Percentiles rank a stretch among this genome's conserved stretches.
phyloP scores from a whole-genome alignment of 371 early-diverging fungal genomes.

The Mortierella sp. region DNA sequence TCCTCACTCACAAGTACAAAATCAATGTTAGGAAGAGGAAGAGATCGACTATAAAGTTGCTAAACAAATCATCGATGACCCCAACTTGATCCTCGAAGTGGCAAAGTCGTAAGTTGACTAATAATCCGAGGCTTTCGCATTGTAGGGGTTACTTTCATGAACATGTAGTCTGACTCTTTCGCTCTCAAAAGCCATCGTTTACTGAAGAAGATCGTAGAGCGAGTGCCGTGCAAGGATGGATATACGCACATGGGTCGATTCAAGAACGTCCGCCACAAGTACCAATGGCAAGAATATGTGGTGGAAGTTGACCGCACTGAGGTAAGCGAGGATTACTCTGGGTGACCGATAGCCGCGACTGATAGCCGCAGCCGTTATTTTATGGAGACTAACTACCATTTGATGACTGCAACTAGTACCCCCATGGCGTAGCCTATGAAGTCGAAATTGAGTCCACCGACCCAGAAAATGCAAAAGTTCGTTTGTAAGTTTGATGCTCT shows the following conservation, averaged over 20 bases:
- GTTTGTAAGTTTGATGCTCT: conserved; percentile 21
- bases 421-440: conserved; percentile 48
- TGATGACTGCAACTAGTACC: conserved; percentile 24
- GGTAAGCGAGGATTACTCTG: conserved; percentile 18
- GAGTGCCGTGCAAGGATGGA: conserved; percentile 40
- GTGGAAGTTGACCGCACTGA: conserved; percentile 51
- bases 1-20: neutral
- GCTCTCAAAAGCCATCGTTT: conserved; percentile 32
- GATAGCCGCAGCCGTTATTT: neutral
- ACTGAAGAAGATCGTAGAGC: conserved; percentile 46
- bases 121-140: neutral
- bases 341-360: neutral
- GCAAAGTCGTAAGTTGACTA: conserved; percentile 28
- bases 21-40: conserved; percentile 34
- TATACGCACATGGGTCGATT: conserved; percentile 50
- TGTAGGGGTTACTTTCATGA: neutral
- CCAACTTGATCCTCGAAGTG: conserved; percentile 30
- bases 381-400: neutral
- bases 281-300: conserved; percentile 36
- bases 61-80: conserved; percentile 31
- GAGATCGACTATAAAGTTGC: conserved; percentile 26
- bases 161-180: neutral
- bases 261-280: conserved; percentile 48
- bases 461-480: conserved; percentile 42
- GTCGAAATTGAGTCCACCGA: conserved; percentile 47